These are phyloP conservation scores for Flammula alnicola DNA, from an alignment of 1,284 basidiomycete genomes.

Conservation along the genomic window DNA sequence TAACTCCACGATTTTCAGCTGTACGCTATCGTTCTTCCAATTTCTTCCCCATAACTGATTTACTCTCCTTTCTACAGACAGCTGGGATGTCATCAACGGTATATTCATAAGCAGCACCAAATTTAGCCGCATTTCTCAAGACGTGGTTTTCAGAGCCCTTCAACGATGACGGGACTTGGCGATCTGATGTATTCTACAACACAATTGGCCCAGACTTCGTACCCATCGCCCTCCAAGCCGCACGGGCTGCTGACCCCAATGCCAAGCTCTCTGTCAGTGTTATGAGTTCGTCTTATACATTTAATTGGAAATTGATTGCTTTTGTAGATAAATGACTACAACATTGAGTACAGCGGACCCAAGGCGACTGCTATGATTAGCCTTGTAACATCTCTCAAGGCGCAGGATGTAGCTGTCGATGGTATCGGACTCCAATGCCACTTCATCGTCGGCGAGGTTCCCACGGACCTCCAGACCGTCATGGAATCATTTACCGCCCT, in stretches of 20 bases:
- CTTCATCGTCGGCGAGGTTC: constrained; percentile 54
- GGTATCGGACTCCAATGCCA: constrained; percentile 61
- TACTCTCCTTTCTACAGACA: constrained; percentile 14
- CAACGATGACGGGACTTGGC: constrained; percentile 55
- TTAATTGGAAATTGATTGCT: neutral
- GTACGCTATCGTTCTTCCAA: neutral
- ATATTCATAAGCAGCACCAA: neutral
- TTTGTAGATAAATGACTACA: constrained; percentile 60
- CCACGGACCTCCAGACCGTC: constrained; percentile 47
- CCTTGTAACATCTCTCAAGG: constrained; percentile 51
- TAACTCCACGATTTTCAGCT: neutral
- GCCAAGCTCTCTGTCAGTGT: constrained; percentile 14
- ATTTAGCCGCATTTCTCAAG: neutral
- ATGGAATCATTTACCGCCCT: constrained; percentile 52
- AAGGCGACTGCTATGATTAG: constrained; percentile 58
- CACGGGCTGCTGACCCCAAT: constrained; percentile 43
- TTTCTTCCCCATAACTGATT: neutral
- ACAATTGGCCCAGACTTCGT: constrained; percentile 49
- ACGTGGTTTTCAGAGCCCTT: constrained; percentile 40
- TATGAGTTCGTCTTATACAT: neutral
- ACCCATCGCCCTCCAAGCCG: constrained; percentile 46
- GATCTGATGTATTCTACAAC: constrained; percentile 49
- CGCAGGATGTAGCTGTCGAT: constrained; percentile 54
- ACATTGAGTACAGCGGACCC: constrained; percentile 51
- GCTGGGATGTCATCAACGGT: constrained; percentile 46